A percentile compares a stretch with the other conserved stretches of the same genome.
Conservation (phyloP, 139 green algal species). For the Chlorella sp. region DNA sequence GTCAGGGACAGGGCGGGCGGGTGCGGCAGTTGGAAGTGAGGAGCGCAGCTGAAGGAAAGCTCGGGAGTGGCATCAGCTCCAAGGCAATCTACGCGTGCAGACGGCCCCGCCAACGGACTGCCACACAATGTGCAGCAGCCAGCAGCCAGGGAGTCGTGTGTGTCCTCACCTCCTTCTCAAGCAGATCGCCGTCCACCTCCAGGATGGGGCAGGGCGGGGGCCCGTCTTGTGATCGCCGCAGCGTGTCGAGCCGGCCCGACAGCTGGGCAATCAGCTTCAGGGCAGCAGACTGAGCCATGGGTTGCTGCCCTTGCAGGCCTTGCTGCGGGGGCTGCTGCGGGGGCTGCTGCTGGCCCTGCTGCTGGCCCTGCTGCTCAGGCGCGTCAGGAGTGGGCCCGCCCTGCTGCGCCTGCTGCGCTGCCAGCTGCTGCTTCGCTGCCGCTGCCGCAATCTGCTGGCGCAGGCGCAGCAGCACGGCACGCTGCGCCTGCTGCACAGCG, state of each 20-base stretch:
- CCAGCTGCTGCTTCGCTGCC: background rate
- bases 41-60: background rate
- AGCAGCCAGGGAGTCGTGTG: too few relatives aligned
- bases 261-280: too few relatives aligned
- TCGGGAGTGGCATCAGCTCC: too few relatives aligned
- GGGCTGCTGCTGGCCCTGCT: background rate
- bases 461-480: background rate
- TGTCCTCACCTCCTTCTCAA: slow-evolving; percentile 23
- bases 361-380: background rate
- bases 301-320: background rate
- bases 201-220: background rate
- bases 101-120: too few relatives aligned
- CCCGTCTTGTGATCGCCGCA: too few relatives aligned
- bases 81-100: too few relatives aligned
- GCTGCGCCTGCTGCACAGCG: slow-evolving; percentile 8
- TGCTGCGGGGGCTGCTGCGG: background rate
- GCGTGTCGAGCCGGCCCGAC: background rate
- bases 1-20: background rate
- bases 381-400: too few relatives aligned
- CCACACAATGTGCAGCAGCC: too few relatives aligned
- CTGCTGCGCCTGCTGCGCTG: background rate
- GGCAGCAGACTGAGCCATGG: background rate
- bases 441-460: slow-evolving; percentile 2
- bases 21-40: background rate
- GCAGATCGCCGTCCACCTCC: background rate